Conservation (phyloP, 2,329 filamentous ascomycete genomes). For the Nigrospora sphaerica region DNA sequence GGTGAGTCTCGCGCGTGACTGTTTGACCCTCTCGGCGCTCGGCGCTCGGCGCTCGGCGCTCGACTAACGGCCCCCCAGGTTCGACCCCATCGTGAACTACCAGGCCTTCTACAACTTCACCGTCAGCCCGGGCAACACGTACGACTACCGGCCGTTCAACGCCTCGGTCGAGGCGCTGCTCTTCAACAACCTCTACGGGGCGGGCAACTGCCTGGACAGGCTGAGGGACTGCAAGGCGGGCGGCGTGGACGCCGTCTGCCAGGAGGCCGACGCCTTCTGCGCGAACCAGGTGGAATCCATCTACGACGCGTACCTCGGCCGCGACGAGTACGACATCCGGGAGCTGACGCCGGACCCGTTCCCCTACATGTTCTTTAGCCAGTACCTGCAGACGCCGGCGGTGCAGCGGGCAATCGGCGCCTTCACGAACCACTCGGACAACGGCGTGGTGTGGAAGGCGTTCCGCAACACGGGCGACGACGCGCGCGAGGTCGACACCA, state of each 20-base stretch:
- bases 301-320: slow-evolving; percentile 41
- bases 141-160: slow-evolving; percentile 46
- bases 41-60: no score
- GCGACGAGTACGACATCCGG: slow-evolving; percentile 55
- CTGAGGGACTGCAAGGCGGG: slow-evolving; percentile 46
- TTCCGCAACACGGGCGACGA: slow-evolving; percentile 53
- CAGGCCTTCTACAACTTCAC: slow-evolving; percentile 52
- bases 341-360: slow-evolving; percentile 49
- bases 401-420: slow-evolving; percentile 54
- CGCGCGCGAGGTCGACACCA: slow-evolving; percentile 16
- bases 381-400: slow-evolving; percentile 49
- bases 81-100: slow-evolving; percentile 48
- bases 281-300: slow-evolving; percentile 41
- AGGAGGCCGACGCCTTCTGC: slow-evolving; percentile 49
- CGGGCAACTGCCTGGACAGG: slow-evolving; percentile 53
- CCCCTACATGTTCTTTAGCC: slow-evolving; percentile 44
- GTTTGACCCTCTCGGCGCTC: not conserved
- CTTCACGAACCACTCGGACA: slow-evolving; percentile 48
- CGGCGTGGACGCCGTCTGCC: slow-evolving; percentile 43
- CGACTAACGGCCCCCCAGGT: slow-evolving; percentile 24
- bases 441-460: slow-evolving; percentile 34
- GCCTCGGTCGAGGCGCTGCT: slow-evolving; percentile 38
- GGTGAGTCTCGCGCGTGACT: slow-evolving; percentile 10
- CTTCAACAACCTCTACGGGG: slow-evolving; percentile 54
- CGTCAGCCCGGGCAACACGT: slow-evolving; percentile 48